Base-by-base conservation (phyloP, 768 basidiomycete species). In the Pleurotus cornucopiae region DNA sequence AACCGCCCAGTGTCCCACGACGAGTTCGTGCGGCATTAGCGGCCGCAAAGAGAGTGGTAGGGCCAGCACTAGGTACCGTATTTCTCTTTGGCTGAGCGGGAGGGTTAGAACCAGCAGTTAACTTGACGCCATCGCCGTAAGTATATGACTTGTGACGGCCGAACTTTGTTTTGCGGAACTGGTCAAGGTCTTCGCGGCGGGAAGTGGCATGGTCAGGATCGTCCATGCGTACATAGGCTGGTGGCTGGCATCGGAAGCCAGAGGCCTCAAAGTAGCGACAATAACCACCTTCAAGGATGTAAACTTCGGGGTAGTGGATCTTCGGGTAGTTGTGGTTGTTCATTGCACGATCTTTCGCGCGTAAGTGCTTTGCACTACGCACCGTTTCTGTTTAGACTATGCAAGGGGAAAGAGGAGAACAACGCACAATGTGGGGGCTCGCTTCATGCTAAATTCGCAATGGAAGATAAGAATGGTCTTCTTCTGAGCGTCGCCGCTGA, bases 281-380 rank as follows among this genome's bases (percentile, higher is more conserved):
- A 70, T 98, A 99, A 11, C 97, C 97, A 38, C 97, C 97, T 72
- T 97, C 92, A 6, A 99, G 83, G 62, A 99, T 83, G 73, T 98
- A 99, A 14, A 98, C 83, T 72, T 99, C 97, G 0, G 97, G 97
- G 66, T 92, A 99, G 70, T 91, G 89, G 41, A 98, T 86, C 66
- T 82, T 89, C 3, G 97, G 97, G 68, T 99, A 99, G 16, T 84
- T 70, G 57, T 90, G 88, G 60, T 89, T 86, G 71, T 98, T 98
- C 75, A 89, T 72, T 1, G 87, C 82, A 46, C 97, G 88, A 66
- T 99, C 97, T 68, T 84, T 88, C 26, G 90, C 88, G 55, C 97
- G 88, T 23, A 98, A 76, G 67, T 95, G 88, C 71, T 96, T 97
- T 20, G 97, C 97, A 66, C 94, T 98, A 61, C 6, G 34, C 5